Evolutionary conservation across 768 basidiomycete genomes (phyloP), one percentile per base, ranked within the genome.

Genomic region (Chalciporus chontae): DNA sequence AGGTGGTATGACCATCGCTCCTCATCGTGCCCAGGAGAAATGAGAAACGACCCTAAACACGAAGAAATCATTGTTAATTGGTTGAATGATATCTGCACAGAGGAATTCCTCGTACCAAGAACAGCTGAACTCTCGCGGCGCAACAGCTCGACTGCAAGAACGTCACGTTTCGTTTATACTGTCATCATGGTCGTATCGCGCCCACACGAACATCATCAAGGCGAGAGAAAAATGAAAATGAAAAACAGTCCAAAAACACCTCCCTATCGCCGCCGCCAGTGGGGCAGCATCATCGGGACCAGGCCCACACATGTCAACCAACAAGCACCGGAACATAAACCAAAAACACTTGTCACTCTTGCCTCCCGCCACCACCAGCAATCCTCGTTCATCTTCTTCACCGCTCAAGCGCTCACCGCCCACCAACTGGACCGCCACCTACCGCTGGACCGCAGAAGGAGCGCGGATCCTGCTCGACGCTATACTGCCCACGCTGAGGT

Each of bases 391-490:
- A 3, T 5, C 48, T 5, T 36, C 36, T 26, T 24, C 26, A 43
- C 36, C 39, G 8, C 27, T 13, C 38, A 49, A 43, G 36, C 39
- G 8, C 27, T 13, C 38, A 49, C 26, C 45, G 5, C 29, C 43
- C n/a, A 9, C 9, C 43, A 24, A 41, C 37, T n/a, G 5, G 40
- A 32, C 29, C 53, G 21, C 31, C 15, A 24, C 38, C 50, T 62
- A 63, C 42, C 55, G 51, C 27, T 44, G n/a, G n/a, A 56, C 45
- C 50, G 39, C 48, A 5, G 63, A 63, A 3, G 67, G 63, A 8
- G 71, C 71, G 11, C 69, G 73, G 68, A 77, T 78, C 15, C 60
- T 65, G 13, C 58, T 60, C 62, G 72, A 65, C 64, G 72, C 42
- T 11, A 41, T 45, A 24, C 59, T 40, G 14, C 39, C 44, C 18